Evolutionary conservation across 2,329 filamentous ascomycete species (phyloP).

Genomic region (Emmonsiellopsis sp.): DNA sequence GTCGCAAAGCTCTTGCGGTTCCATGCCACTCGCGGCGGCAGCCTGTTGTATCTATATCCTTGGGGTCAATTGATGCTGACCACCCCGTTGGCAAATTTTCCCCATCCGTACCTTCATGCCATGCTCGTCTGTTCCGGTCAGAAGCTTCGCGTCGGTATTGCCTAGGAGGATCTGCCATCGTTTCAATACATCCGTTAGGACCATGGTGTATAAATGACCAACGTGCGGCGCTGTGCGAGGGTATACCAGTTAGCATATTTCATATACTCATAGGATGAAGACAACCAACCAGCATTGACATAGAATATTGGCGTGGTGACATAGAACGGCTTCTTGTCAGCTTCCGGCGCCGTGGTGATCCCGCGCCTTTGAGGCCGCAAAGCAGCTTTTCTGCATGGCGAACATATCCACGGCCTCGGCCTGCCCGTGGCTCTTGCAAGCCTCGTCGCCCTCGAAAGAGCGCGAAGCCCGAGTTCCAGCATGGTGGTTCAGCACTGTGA

Average conservation of each 20-base stretch:
- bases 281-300: slow-evolving; percentile 72
- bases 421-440: slow-evolving; percentile 10
- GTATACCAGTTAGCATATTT: not conserved
- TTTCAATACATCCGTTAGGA: slow-evolving; percentile 84
- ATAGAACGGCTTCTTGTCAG: slow-evolving; percentile 70
- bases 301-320: slow-evolving; percentile 97
- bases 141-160: slow-evolving; percentile 55
- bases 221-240: slow-evolving; percentile 67
- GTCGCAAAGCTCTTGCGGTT: slow-evolving; percentile 82
- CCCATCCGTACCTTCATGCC: slow-evolving; percentile 62
- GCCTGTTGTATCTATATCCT: slow-evolving; percentile 64
- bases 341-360: not conserved
- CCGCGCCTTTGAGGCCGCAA: slow-evolving; percentile 15
- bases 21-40: slow-evolving; percentile 58
- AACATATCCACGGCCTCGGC: slow-evolving; percentile 21
- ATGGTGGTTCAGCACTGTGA: slow-evolving; percentile 16
- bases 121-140: slow-evolving; percentile 94
- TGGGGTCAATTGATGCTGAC: slow-evolving; percentile 11
- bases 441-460: slow-evolving; percentile 22
- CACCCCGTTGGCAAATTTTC: not conserved
- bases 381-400: slow-evolving; percentile 18
- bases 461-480: slow-evolving; percentile 19
- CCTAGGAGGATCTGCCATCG: slow-evolving; percentile 77
- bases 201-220: slow-evolving; percentile 87
- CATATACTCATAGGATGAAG: not conserved